Conservation (phyloP, 495 filamentous ascomycete species). For the Immersiella caudata region DNA sequence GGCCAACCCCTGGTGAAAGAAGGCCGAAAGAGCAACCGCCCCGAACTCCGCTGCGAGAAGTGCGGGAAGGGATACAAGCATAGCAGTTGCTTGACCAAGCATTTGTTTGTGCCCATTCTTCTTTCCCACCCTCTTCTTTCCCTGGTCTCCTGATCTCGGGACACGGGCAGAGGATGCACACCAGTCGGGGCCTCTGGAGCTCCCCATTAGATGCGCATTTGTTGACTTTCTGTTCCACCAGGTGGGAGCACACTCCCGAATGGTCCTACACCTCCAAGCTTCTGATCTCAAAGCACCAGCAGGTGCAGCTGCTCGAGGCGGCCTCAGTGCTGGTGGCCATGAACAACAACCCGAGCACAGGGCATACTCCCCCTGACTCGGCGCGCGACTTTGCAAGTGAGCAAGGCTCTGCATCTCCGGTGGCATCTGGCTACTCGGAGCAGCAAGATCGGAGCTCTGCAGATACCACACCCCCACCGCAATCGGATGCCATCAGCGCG, state of each 20-base stretch:
- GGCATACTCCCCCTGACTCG: slow-evolving; percentile 59
- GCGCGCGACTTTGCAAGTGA: slow-evolving; percentile 71
- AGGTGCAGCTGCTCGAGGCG: slow-evolving; percentile 95
- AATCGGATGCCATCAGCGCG: slow-evolving; percentile 48
- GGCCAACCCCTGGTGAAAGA: slow-evolving; percentile 79
- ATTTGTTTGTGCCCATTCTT: slow-evolving; percentile 91
- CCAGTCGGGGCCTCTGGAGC: slow-evolving; percentile 26
- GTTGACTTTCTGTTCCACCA: slow-evolving; percentile 59
- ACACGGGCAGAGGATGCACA: slow-evolving; percentile 16
- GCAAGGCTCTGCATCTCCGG: slow-evolving; percentile 78
- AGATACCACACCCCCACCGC: slow-evolving; percentile 72
- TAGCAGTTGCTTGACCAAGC: slow-evolving; percentile 99
- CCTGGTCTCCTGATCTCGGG: slow-evolving; percentile 37
- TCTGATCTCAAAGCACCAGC: slow-evolving; percentile 98
- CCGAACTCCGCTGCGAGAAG: slow-evolving; percentile 92
- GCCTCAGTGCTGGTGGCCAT: slow-evolving; percentile 92
- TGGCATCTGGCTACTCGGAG: slow-evolving; percentile 75
- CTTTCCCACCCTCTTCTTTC: slow-evolving; percentile 48
- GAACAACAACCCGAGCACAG: slow-evolving; percentile 65
- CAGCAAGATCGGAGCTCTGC: slow-evolving; percentile 69
- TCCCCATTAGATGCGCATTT: slow-evolving; percentile 35
- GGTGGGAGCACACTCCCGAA: slow-evolving; percentile 99
- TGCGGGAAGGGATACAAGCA: slow-evolving; percentile 99
- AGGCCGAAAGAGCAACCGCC: slow-evolving; percentile 70
- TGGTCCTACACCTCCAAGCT: slow-evolving; percentile 98